Percentiles rank a stretch among this genome's conserved stretches.
phyloP scores from a whole-genome alignment of 2,329 filamentous ascomycete species.

The Madurella fahalii region DNA sequence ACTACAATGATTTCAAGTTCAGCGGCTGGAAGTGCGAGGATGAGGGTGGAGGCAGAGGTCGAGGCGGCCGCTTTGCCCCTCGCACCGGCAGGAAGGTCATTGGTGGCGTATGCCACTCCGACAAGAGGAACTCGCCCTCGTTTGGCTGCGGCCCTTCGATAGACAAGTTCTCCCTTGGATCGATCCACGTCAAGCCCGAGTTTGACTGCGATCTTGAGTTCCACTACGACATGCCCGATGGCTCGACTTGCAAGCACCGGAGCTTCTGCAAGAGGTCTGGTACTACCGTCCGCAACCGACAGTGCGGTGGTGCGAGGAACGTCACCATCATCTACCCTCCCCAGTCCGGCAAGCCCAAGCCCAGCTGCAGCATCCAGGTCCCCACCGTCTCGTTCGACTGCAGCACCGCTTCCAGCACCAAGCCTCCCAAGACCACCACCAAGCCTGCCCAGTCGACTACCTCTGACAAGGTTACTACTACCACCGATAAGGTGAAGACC shows the following conservation, averaged over 20 bases:
- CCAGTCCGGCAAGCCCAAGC: slow-evolving; percentile 53
- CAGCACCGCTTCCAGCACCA: slow-evolving; percentile 33
- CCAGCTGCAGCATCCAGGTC: slow-evolving; percentile 66
- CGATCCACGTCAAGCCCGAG: slow-evolving; percentile 69
- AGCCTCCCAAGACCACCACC: slow-evolving; percentile 29
- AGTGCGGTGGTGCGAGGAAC: slow-evolving; percentile 86
- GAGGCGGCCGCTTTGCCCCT: slow-evolving; percentile 52
- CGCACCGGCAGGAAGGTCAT: slow-evolving; percentile 58
- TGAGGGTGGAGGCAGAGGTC: slow-evolving; percentile 34
- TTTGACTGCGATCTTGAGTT: slow-evolving; percentile 78
- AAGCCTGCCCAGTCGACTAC: slow-evolving; percentile 7
- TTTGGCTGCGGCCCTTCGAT: slow-evolving; percentile 50
- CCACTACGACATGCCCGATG: slow-evolving; percentile 82
- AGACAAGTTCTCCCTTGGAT: slow-evolving; percentile 68
- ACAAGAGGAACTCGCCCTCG: slow-evolving; percentile 49
- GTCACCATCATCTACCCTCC: slow-evolving; percentile 67
- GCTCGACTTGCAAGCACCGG: slow-evolving; percentile 75
- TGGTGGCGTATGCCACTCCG: slow-evolving; percentile 47
- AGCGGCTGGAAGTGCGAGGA: slow-evolving; percentile 66
- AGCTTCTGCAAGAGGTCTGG: slow-evolving; percentile 63
- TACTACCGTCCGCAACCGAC: slow-evolving; percentile 70
- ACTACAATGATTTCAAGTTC: slow-evolving; percentile 71
- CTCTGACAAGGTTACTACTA: slow-evolving; percentile 9
- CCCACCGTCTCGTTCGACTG: slow-evolving; percentile 76
- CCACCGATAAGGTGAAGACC: slow-evolving; percentile 9